These are phyloP conservation scores for Rhodotorula toruloides DNA, from an alignment of 768 basidiomycete species.

Conservation along the genomic window DNA sequence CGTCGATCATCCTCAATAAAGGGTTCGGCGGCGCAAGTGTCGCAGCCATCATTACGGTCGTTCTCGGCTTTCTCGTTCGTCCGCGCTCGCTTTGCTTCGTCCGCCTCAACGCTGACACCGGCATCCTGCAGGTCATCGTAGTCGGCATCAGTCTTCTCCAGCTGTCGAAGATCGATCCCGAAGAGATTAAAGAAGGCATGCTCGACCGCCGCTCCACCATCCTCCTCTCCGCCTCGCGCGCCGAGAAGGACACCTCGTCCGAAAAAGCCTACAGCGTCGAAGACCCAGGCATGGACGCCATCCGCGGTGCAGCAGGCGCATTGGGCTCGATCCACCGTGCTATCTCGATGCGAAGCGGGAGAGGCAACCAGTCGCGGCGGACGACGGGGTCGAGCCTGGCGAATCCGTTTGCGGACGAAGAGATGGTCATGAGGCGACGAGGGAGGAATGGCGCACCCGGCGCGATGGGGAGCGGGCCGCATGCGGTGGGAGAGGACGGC, in stretches of 20 bases:
- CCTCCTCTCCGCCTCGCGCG: constrained; percentile 79
- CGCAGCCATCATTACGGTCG: constrained; percentile 76
- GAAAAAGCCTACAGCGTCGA: constrained; percentile 59
- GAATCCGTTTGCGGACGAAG: constrained; percentile 38
- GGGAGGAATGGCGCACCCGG: constrained; percentile 18
- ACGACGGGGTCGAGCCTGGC: constrained; percentile 33
- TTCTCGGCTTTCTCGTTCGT: constrained; percentile 70
- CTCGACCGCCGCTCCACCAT: constrained; percentile 88
- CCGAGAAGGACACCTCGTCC: constrained; percentile 49
- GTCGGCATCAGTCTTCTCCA: constrained; percentile 63
- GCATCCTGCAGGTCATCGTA: constrained; percentile 1
- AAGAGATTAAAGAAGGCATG: constrained; percentile 50
- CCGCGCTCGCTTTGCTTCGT: neutral
- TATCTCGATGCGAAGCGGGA: constrained; percentile 37
- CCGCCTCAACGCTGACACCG: neutral
- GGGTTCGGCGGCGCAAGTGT: constrained; percentile 69
- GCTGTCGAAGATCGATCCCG: constrained; percentile 89
- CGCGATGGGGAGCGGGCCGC: constrained; percentile 12
- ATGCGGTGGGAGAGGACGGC: constrained; percentile 36
- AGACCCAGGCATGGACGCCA: constrained; percentile 86
- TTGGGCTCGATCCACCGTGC: constrained; percentile 74
- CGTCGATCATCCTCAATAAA: constrained; percentile 64
- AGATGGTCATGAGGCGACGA: constrained; percentile 23
- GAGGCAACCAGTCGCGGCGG: constrained; percentile 37
- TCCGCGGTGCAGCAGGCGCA: constrained; percentile 85